Conservation (phyloP, 129 eudicot species). For the Deinandra increscens region DNA sequence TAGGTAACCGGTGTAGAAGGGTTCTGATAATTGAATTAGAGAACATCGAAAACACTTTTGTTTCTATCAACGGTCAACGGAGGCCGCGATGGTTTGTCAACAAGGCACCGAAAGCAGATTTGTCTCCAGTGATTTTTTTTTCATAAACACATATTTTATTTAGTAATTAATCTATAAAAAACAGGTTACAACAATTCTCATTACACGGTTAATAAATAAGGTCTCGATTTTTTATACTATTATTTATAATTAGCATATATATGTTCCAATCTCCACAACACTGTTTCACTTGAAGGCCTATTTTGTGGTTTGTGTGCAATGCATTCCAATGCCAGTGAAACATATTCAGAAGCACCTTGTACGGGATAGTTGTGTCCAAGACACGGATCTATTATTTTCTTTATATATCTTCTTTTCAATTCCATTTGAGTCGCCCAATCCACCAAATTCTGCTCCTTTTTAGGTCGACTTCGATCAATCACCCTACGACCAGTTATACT, state of each 20-base stretch:
- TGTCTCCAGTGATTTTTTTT: no score
- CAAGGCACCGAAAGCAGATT: no score
- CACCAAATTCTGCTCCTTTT: background rate
- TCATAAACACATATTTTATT: no score
- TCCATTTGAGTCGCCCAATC: background rate
- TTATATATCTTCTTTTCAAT: background rate
- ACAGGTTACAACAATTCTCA: no score
- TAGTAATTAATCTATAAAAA: no score
- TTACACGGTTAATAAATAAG: no score
- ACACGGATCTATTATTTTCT: conserved; percentile 25
- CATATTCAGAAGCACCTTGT: conserved; percentile 7
- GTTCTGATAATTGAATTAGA: no score
- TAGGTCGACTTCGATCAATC: background rate
- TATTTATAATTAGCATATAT: conserved; percentile 16
- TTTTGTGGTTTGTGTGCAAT: background rate
- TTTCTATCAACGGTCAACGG: no score
- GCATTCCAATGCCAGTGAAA: conserved; percentile 24
- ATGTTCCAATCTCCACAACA: conserved; percentile 17
- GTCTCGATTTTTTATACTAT: no score
- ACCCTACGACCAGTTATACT: conserved; percentile 15
- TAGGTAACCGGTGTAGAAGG: no score
- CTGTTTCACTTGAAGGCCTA: conserved; percentile 34
- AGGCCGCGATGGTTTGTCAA: no score
- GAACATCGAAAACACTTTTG: no score
- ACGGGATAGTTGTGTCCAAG: conserved; percentile 20